A percentile compares a stretch with the other conserved stretches of the same genome.
Evolutionary conservation across 1,139 yeast genomes (phyloP).

Genomic region (Debaryomyces sp.): DNA sequence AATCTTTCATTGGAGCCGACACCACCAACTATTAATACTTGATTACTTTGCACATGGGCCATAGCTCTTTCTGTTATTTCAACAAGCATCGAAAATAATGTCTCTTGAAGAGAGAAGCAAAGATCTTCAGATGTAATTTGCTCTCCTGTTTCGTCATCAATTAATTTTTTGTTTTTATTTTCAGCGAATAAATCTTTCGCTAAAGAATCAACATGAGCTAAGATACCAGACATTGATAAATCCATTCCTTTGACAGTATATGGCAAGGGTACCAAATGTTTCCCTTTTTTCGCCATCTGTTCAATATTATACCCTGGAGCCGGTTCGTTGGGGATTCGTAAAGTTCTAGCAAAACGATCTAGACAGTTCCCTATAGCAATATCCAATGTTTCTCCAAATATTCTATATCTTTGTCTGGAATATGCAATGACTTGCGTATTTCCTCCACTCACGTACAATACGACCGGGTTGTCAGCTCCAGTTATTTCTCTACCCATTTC

Average conservation of each 20-base stretch:
- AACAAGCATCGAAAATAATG: constrained; percentile 91
- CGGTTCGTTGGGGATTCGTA: constrained; percentile 87
- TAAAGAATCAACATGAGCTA: constrained; percentile 78
- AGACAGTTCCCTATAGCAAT: constrained; percentile 97
- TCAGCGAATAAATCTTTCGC: constrained; percentile 68
- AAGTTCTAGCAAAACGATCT: constrained; percentile 91
- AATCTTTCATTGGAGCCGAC: constrained; percentile 92
- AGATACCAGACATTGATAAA: constrained; percentile 91
- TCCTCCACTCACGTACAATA: constrained; percentile 95
- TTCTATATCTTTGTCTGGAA: constrained; percentile 87
- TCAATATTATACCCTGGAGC: constrained; percentile 99
- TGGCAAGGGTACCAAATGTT: constrained; percentile 74
- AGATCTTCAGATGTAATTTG: constrained; percentile 79
- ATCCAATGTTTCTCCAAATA: constrained; percentile 95
- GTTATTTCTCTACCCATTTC: constrained; percentile 99
- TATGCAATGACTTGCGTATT: constrained; percentile 98
- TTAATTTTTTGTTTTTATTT: constrained; percentile 53
- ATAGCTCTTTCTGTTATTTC: constrained; percentile 98
- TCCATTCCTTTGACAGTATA: constrained; percentile 99
- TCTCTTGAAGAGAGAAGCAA: constrained; percentile 91
- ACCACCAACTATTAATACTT: constrained; percentile 95
- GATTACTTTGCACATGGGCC: constrained; percentile 93
- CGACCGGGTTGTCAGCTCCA: constrained; percentile 93
- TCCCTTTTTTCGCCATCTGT: constrained; percentile 81
- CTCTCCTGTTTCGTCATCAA: constrained; percentile 54